These are phyloP conservation scores for Acer saccharum DNA, from an alignment of 345 rosid species.

Conservation along the genomic window DNA sequence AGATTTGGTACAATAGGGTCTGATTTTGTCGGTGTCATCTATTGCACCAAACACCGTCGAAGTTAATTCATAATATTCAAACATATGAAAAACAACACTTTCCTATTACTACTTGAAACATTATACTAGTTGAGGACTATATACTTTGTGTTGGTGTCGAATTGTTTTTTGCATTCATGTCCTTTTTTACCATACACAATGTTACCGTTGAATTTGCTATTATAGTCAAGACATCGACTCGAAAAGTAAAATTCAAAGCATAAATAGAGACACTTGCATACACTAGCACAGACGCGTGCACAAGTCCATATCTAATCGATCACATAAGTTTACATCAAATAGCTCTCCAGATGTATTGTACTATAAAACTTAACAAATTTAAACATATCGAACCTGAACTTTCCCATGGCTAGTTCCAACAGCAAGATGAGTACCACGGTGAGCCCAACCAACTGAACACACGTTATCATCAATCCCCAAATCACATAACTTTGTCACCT, in stretches of 20 bases:
- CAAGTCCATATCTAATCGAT: background rate
- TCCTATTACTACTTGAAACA: background rate
- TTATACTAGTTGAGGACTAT: background rate
- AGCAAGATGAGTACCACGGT: slow-evolving; percentile 82
- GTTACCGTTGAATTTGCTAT: background rate
- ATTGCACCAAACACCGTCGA: background rate
- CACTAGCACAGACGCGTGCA: background rate
- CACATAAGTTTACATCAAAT: background rate
- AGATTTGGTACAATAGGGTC: background rate
- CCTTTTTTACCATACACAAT: background rate
- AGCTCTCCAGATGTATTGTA: background rate
- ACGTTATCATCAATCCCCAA: slow-evolving; percentile 84
- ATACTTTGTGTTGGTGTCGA: background rate
- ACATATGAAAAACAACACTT: background rate
- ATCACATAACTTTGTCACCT: slow-evolving; percentile 97
- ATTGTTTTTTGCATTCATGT: background rate
- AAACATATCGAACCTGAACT: slow-evolving; percentile 61
- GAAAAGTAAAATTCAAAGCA: background rate
- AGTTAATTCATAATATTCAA: background rate
- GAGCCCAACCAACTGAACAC: slow-evolving; percentile 97
- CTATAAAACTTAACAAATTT: slow-evolving; percentile 2
- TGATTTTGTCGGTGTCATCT: too few species aligned
- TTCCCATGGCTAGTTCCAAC: slow-evolving; percentile 90
- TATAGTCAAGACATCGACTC: background rate
- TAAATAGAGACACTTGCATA: background rate